Conservation (phyloP, 176 grass and related monocot species). For the sorghum (Sorghum bicolor) region Sorghum_bicolor_NCBIv3 NC_012875.2:57085501-57086000, state of each 20-base stretch:
- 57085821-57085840: not conserved
- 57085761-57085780: slow-evolving; percentile 11
- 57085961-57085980: not conserved
- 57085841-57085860: not conserved
- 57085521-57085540: not conserved
- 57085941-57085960: not conserved
- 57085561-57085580: slow-evolving; percentile 13
- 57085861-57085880: not conserved
- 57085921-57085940: not conserved
- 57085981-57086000: not conserved
- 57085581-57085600: slow-evolving; percentile 12
- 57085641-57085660: slow-evolving; percentile 70
- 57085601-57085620: slow-evolving; percentile 53
- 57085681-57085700: slow-evolving; percentile 83
- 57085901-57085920: not conserved
- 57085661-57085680: slow-evolving; percentile 64
- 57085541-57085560: slow-evolving; percentile 29
- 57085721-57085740: slow-evolving; percentile 11
- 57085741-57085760: not conserved
- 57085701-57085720: slow-evolving; percentile 63
- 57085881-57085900: slow-evolving; percentile 22
- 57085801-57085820: not conserved
- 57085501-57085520: slow-evolving; percentile 27
- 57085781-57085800: not conserved
- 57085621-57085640: slow-evolving; percentile 90